These are phyloP conservation scores for Scolecobasidium constrictum DNA, from an alignment of 2,329 filamentous ascomycete species.

Conservation along the genomic window DNA sequence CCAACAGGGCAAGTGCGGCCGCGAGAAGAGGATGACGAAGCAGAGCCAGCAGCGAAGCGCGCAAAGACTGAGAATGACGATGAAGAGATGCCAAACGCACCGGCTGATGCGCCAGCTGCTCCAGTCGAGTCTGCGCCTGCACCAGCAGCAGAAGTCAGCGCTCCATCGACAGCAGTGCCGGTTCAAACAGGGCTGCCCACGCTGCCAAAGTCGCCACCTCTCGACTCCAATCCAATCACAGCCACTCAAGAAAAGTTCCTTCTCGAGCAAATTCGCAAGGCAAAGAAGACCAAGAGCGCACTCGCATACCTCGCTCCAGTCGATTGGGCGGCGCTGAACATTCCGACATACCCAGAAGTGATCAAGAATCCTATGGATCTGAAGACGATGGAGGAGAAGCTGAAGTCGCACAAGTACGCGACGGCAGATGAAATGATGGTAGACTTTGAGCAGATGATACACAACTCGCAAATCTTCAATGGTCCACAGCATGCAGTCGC, in stretches of 20 bases:
- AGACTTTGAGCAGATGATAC: conserved; percentile 67
- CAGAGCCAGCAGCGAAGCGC: conserved; percentile 67
- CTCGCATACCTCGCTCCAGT: conserved; percentile 69
- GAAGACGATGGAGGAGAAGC: conserved; percentile 65
- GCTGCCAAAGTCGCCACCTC: not conserved
- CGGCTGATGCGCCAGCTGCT: conserved; percentile 18
- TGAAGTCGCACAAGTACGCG: conserved; percentile 60
- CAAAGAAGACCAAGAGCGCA: conserved; percentile 81
- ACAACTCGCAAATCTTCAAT: conserved; percentile 76
- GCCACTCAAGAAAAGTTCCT: conserved; percentile 50
- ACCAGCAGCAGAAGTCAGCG: conserved; percentile 8
- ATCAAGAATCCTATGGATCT: conserved; percentile 80
- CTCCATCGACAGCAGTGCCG: conserved; percentile 10
- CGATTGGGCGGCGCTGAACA: conserved; percentile 58
- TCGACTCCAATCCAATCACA: conserved; percentile 40
- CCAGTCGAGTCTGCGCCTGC: conserved; percentile 2
- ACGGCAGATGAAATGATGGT: conserved; percentile 61
- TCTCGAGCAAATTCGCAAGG: conserved; percentile 54
- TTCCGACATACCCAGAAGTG: conserved; percentile 63
- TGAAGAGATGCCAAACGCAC: conserved; percentile 25
- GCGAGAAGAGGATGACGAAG: conserved; percentile 43
- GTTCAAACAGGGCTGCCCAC: not conserved
- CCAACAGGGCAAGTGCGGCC: conserved; percentile 7
- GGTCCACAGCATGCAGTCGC: conserved; percentile 67
- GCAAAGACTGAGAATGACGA: conserved; percentile 57